These are phyloP conservation scores for Iberis amara DNA, from an alignment of 441 rosid species.

Conservation along the genomic window DNA sequence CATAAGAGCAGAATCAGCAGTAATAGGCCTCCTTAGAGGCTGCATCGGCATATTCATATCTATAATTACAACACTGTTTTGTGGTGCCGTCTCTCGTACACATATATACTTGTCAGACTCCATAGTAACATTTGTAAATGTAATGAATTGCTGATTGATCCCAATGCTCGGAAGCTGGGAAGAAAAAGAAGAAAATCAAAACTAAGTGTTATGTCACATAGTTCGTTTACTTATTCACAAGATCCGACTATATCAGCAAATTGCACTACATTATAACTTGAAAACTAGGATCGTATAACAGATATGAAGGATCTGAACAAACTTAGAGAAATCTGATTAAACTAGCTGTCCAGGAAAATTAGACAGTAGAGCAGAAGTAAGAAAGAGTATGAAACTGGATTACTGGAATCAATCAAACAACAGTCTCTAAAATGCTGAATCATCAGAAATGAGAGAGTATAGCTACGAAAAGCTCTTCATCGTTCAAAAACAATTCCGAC, in stretches of 20 bases:
- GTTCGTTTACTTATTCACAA: constrained; percentile 16
- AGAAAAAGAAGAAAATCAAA: constrained; percentile 21
- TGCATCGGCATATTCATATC: constrained; percentile 90
- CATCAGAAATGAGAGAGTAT: not conserved
- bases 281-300: not conserved
- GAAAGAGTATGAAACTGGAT: not conserved
- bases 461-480: not conserved
- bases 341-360: not conserved
- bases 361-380: constrained; percentile 12
- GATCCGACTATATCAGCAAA: constrained; percentile 6
- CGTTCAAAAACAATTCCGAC: constrained; percentile 14
- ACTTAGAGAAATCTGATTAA: constrained; percentile 17
- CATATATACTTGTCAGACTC: constrained; percentile 51
- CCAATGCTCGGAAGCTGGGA: constrained; percentile 55
- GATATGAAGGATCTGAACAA: constrained; percentile 28
- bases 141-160: constrained; percentile 72
- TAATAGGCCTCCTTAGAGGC: constrained; percentile 86
- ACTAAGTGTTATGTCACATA: constrained; percentile 21
- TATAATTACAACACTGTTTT: constrained; percentile 80
- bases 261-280: constrained; percentile 7
- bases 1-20: constrained; percentile 91
- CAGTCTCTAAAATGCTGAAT: not conserved
- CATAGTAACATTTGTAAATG: constrained; percentile 77
- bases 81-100: constrained; percentile 80
- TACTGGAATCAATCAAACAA: constrained; percentile 1